phyloP scores from a whole-genome alignment of 441 rosid species.

The Populus hybrid region DNA sequence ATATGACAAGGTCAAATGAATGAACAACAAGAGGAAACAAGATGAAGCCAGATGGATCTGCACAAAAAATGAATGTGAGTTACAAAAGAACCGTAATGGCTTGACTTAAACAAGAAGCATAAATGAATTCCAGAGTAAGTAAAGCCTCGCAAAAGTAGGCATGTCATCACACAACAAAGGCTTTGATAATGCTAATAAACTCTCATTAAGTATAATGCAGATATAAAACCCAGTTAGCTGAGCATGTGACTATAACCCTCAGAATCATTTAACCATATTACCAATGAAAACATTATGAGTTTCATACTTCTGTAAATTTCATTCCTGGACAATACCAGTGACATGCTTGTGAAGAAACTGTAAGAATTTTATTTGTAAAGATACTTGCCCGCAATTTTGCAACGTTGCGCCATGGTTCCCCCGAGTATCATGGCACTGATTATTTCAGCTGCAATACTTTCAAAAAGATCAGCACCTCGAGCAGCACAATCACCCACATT shows the following conservation, averaged over 20 bases:
- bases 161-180: neutral
- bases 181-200: neutral
- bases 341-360: neutral
- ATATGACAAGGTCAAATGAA: slow-evolving; percentile 92
- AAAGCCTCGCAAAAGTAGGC: neutral
- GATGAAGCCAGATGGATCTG: slow-evolving; percentile 99
- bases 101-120: neutral
- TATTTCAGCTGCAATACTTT: slow-evolving; percentile 99
- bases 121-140: neutral
- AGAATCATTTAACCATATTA: neutral
- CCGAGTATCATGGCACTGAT: slow-evolving; percentile 99
- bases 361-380: neutral
- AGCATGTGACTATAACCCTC: neutral
- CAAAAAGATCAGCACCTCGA: slow-evolving; percentile 98
- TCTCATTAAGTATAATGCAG: neutral
- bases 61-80: slow-evolving; percentile 28
- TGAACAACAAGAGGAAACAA: slow-evolving; percentile 97
- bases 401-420: slow-evolving; percentile 93
- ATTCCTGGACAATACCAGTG: neutral
- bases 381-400: slow-evolving; percentile 86
- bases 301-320: neutral
- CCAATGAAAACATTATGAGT: neutral
- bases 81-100: slow-evolving; percentile 12
- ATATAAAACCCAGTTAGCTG: neutral
- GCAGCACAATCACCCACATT: slow-evolving; percentile 99